Conservation (phyloP, 75 land plant species). For the Cupressus sempervirens region DNA sequence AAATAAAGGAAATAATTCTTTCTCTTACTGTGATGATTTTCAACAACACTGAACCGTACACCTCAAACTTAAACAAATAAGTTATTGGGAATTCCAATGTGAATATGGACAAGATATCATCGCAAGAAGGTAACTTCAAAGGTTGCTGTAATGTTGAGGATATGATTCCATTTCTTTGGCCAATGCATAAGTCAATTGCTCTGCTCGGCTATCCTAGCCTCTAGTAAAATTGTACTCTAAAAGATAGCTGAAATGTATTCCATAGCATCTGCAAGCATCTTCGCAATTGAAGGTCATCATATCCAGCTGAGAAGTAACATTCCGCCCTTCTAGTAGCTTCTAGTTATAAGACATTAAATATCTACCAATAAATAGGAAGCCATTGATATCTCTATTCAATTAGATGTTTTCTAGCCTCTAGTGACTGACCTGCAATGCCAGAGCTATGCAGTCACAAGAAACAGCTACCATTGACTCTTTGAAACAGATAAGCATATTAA, state of each 20-base stretch:
- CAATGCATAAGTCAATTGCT: constrained; percentile 29
- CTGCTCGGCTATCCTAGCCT: constrained; percentile 52
- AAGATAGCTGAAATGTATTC: constrained; percentile 52
- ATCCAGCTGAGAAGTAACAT: not conserved
- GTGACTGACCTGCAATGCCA: constrained; percentile 51
- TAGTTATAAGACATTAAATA: not conserved
- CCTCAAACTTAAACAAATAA: not conserved
- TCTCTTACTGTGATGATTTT: not conserved
- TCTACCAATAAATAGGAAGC: not conserved
- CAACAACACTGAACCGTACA: not conserved
- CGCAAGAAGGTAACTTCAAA: not conserved
- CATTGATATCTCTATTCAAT: not conserved
- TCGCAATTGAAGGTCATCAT: constrained; percentile 10
- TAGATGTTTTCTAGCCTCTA: not conserved
- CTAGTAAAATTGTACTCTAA: constrained; percentile 54
- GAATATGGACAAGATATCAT: not conserved
- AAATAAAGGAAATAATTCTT: not conserved
- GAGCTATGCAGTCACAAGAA: constrained; percentile 53
- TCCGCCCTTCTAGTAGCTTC: not conserved
- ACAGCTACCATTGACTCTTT: constrained; percentile 66
- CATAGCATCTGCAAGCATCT: constrained; percentile 37
- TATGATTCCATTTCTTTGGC: constrained; percentile 43
- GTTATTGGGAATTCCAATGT: constrained; percentile 1
- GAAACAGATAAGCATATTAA: constrained; percentile 30
- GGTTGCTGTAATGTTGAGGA: constrained; percentile 13